A percentile compares a stretch with the other conserved stretches of the same genome.
phyloP scores from a whole-genome alignment of 768 basidiomycete genomes.

The Lentinula aciculospora region DNA sequence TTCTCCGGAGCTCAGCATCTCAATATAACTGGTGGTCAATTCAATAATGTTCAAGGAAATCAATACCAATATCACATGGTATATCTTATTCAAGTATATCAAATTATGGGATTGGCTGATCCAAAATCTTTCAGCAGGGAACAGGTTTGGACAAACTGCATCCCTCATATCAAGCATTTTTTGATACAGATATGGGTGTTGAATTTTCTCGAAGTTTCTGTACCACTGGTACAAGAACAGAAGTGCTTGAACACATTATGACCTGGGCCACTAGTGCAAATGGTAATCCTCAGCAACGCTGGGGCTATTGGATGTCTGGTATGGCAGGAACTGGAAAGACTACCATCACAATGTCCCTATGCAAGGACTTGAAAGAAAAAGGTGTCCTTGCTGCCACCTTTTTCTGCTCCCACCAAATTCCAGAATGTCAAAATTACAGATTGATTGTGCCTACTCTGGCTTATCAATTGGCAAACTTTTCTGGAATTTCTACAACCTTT shows the following conservation, averaged over 20 bases:
- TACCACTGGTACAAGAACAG: not conserved
- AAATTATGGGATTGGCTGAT: not conserved
- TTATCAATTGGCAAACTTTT: not conserved
- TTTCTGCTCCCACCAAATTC: constrained; percentile 8
- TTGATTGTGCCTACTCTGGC: constrained; percentile 6
- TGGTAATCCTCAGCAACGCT: not conserved
- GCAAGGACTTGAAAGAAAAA: not conserved
- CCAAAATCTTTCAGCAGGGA: not conserved
- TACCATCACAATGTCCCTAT: not conserved
- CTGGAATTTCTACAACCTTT: not conserved
- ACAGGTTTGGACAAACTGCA: not conserved
- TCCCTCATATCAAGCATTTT: not conserved
- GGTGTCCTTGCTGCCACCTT: not conserved
- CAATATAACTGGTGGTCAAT: not conserved
- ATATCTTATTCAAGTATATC: not conserved
- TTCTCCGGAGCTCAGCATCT: not conserved
- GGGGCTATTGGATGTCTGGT: constrained; percentile 2
- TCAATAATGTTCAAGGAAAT: not conserved
- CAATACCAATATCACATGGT: not conserved
- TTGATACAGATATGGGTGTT: not conserved
- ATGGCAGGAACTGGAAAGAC: constrained; percentile 4
- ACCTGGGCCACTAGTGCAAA: not conserved
- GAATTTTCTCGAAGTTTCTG: not conserved
- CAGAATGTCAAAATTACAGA: not conserved
- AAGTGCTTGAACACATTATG: not conserved